Conservation (phyloP, 2,329 filamentous ascomycete genomes). For the Colletotrichum musicola region DNA sequence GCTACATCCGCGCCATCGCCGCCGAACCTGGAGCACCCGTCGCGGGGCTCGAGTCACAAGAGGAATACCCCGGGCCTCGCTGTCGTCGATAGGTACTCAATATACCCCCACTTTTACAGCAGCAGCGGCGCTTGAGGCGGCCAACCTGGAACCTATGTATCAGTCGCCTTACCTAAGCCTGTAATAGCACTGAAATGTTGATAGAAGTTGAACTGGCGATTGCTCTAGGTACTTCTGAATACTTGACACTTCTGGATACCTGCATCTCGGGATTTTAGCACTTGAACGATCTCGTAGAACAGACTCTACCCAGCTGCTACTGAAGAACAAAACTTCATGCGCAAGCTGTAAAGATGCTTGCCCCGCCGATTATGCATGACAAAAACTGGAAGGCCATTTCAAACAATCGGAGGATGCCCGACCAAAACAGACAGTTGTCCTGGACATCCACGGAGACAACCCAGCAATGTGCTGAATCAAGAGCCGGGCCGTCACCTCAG, state of each 20-base stretch:
- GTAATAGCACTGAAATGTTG: background rate
- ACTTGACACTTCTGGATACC: background rate
- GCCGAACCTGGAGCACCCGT: constrained; percentile 17
- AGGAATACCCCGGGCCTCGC: too few relatives aligned
- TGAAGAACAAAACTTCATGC: background rate
- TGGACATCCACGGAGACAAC: background rate
- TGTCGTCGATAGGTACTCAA: too few relatives aligned
- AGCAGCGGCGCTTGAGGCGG: constrained; percentile 2
- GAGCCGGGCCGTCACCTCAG: constrained; percentile 14
- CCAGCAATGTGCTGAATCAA: constrained; percentile 19
- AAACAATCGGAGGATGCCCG: constrained; percentile 25
- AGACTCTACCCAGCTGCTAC: too few relatives aligned
- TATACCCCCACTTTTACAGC: constrained; percentile 19
- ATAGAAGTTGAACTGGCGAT: too few relatives aligned
- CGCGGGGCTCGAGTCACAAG: constrained; percentile 7
- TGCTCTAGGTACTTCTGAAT: too few relatives aligned
- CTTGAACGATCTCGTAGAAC: background rate
- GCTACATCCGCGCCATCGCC: constrained; percentile 30
- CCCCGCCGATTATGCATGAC: background rate
- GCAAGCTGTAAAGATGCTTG: background rate
- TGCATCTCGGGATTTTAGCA: constrained; percentile 24
- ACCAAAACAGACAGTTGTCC: constrained; percentile 16
- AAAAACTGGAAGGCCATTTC: background rate
- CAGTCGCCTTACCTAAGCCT: constrained; percentile 24
- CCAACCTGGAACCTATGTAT: background rate